Percentiles rank a stretch among this genome's conserved stretches.
Evolutionary conservation across 805 yeast genomes (phyloP).

Genomic region (Dipodascus albidus): DNA sequence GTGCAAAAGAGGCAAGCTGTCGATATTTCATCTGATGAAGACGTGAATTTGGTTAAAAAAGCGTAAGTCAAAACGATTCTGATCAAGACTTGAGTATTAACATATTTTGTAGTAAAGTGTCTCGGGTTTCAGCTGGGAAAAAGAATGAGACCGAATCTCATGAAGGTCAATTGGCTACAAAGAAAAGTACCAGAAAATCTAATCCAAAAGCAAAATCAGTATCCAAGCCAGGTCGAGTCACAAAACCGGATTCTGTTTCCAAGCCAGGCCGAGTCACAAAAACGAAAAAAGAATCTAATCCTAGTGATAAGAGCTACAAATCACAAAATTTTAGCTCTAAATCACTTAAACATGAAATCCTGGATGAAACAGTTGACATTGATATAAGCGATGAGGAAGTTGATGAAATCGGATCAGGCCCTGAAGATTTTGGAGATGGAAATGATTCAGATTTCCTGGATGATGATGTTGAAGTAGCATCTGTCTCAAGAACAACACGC

Average conservation of each 20-base stretch:
- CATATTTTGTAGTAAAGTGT: too few relatives aligned
- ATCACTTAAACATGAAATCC: neutral
- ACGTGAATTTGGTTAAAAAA: too few relatives aligned
- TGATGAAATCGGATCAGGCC: constrained; percentile 7
- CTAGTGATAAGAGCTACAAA: neutral
- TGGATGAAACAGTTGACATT: neutral
- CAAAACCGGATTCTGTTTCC: too few relatives aligned
- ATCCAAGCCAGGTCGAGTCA: too few relatives aligned
- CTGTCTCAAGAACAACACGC: neutral
- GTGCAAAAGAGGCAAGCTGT: neutral
- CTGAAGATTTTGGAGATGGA: constrained; percentile 7
- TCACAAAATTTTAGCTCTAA: neutral
- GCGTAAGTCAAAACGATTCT: neutral
- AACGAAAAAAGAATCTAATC: too few relatives aligned
- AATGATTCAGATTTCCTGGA: neutral
- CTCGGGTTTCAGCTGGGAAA: too few relatives aligned
- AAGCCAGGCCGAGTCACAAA: too few relatives aligned
- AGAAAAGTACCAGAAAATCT: too few relatives aligned
- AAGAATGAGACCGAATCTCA: too few relatives aligned
- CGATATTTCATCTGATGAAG: neutral
- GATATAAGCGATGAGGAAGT: constrained; percentile 4
- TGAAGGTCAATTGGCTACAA: too few relatives aligned
- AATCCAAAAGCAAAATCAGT: too few relatives aligned
- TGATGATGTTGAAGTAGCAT: neutral
- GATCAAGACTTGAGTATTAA: neutral